These are phyloP conservation scores for Colletotrichum sp. DNA, from an alignment of 2,329 filamentous ascomycete genomes.

Conservation along the genomic window DNA sequence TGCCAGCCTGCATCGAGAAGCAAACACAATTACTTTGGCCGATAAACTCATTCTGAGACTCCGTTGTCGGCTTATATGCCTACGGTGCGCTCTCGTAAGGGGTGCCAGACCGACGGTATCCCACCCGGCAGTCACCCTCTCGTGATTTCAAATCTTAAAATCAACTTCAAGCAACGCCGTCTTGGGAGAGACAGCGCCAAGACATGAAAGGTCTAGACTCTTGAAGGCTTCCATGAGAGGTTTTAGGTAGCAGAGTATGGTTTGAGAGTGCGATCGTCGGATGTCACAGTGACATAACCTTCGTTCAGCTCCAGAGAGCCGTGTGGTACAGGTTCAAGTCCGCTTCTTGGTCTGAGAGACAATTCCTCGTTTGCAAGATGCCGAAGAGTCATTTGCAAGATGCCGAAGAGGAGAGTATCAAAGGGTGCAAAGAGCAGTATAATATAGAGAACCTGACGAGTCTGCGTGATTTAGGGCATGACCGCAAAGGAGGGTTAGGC, in stretches of 20 bases:
- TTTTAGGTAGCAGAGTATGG: neutral
- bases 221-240: rapidly evolving
- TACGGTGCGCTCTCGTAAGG: neutral
- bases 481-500: rapidly evolving
- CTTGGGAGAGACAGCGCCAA: neutral
- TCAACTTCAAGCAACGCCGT: neutral
- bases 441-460: too few species aligned
- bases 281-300: neutral
- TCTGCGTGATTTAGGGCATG: too few species aligned
- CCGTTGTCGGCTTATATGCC: neutral
- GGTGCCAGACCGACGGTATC: neutral
- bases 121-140: neutral
- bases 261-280: neutral
- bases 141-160: neutral
- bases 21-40: neutral
- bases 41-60: neutral
- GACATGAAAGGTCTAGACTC: neutral
- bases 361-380: neutral
- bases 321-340: neutral
- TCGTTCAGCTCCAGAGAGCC: neutral
- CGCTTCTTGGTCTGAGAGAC: neutral
- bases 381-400: neutral
- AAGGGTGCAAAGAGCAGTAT: too few species aligned
- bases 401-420: rapidly evolving
- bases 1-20: neutral